Evolutionary conservation across 2,329 filamentous ascomycete species (phyloP), one percentile per base, ranked within the genome.

Genomic region (Colletotrichum sp.): DNA sequence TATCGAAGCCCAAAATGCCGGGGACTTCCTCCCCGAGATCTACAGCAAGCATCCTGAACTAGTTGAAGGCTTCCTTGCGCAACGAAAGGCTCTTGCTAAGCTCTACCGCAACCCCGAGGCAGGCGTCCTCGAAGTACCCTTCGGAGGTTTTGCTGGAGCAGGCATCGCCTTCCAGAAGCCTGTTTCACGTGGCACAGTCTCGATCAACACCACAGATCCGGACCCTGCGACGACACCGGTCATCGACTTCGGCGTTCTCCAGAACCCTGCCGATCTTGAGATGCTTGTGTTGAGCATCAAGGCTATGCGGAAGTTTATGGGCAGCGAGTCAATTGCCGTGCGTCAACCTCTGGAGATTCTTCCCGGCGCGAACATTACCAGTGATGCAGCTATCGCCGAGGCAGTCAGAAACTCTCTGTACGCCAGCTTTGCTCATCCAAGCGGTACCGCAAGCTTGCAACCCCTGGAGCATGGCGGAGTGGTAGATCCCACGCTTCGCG

Each of bases 381-480:
- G 66, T 10, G 62, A 77, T 4, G 63, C 67, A 36, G 69, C 24
- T 6, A 68, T 78, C 7, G 67, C 39, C 1, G 15, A 69, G n/a
- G 67, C 67, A 16, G 21, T 77, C 4, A 57, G 57, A 5, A 18
- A 78, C 44, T 32, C 57, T 1, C 13, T 77, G 1, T 66, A 30
- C 30, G 59, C 71, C 2, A 71, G 65, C 18, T 71, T 77, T 24
- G 28, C 71, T 16, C 89, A 91, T 78, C 85, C 87, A 0, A 81
- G 84, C 4, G 88, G 90, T 5, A 90, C 87, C 21, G 84, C 86
- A 57, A 85, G 86, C 18, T 89, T 90, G 87, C 81, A 87, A 76
- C 87, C 87, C 3, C 79, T 82, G 32, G 85, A 86, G 34, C 81
- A 83, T 7, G 82, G 80, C 3, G 84, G 85, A 3, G 83, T 84